Conservation (phyloP, 2,329 filamentous ascomycete genomes). For the Mariannaea sp. region DNA sequence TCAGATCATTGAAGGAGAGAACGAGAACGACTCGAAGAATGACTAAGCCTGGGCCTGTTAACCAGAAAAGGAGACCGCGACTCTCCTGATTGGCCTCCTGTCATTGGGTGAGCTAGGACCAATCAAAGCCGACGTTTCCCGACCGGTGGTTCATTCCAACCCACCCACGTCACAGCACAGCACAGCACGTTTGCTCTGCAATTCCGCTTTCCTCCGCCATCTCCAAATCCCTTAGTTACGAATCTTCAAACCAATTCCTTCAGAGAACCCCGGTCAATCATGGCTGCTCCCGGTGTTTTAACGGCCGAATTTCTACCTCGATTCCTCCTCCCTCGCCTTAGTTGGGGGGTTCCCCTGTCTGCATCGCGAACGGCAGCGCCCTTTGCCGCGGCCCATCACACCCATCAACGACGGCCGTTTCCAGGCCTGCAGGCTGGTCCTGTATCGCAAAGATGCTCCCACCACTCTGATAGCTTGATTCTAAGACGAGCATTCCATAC, state of each 20-base stretch:
- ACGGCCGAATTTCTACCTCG: conserved; percentile 52
- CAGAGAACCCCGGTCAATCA: conserved; percentile 16
- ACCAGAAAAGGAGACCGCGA: conserved; percentile 5
- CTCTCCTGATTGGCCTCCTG: conserved; percentile 22
- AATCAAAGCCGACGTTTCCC: conserved; percentile 37
- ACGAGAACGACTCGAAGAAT: neutral
- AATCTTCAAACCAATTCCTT: conserved; percentile 9
- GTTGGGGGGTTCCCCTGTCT: conserved; percentile 50
- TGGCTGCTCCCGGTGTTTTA: conserved; percentile 37
- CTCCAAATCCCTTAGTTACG: conserved; percentile 17
- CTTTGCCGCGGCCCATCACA: conserved; percentile 23
- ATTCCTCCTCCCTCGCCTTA: conserved; percentile 61
- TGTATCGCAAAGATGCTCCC: conserved; percentile 15
- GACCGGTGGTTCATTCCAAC: conserved; percentile 20
- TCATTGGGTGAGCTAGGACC: conserved; percentile 13
- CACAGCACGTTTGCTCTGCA: too few species aligned
- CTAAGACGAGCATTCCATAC: conserved; percentile 66
- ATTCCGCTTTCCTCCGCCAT: conserved; percentile 23
- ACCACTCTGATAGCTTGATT: conserved; percentile 28
- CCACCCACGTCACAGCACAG: conserved; percentile 28
- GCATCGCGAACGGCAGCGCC: conserved; percentile 33
- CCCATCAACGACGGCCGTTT: conserved; percentile 27
- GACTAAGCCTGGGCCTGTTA: conserved; percentile 23
- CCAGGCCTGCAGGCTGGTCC: conserved; percentile 28
- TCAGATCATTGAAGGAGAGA: neutral